These are phyloP conservation scores for Entomortierella chlamydospora DNA, from an alignment of 192 early-diverging fungal species.

Conservation along the genomic window DNA sequence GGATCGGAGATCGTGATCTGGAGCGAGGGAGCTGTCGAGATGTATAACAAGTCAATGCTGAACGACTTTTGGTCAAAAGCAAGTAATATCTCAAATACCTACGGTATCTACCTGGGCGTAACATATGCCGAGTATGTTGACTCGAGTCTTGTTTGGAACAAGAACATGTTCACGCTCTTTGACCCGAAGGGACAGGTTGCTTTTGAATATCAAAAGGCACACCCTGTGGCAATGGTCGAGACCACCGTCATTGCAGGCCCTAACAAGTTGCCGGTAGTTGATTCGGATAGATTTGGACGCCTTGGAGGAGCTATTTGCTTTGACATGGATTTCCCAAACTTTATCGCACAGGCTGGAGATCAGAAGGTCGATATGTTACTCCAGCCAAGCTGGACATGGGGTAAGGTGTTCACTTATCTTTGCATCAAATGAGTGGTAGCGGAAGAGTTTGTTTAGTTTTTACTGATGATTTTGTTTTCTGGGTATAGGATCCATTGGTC, in stretches of 20 bases:
- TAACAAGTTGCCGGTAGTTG: conserved; percentile 32
- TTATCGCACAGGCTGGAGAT: conserved; percentile 55
- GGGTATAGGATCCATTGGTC: conserved; percentile 52
- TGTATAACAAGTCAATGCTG: neutral
- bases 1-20: conserved; percentile 53
- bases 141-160: neutral
- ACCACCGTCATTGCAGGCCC: conserved; percentile 47
- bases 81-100: conserved; percentile 32
- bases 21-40: conserved; percentile 18
- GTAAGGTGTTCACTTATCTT: neutral
- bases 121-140: conserved; percentile 36
- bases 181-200: conserved; percentile 34
- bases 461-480: too few relatives aligned
- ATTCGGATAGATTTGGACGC: conserved; percentile 51
- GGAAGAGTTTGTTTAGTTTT: neutral
- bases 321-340: conserved; percentile 59
- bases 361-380: conserved; percentile 58
- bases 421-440: neutral
- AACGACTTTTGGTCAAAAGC: conserved; percentile 5
- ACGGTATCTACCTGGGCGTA: conserved; percentile 43
- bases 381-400: conserved; percentile 63
- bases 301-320: conserved; percentile 60
- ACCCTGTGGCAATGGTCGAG: conserved; percentile 59
- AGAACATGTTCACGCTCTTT: conserved; percentile 57
- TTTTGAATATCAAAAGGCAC: conserved; percentile 58